Evolutionary conservation across 441 rosid species (phyloP).

Genomic region (Eruca vesicaria): DNA sequence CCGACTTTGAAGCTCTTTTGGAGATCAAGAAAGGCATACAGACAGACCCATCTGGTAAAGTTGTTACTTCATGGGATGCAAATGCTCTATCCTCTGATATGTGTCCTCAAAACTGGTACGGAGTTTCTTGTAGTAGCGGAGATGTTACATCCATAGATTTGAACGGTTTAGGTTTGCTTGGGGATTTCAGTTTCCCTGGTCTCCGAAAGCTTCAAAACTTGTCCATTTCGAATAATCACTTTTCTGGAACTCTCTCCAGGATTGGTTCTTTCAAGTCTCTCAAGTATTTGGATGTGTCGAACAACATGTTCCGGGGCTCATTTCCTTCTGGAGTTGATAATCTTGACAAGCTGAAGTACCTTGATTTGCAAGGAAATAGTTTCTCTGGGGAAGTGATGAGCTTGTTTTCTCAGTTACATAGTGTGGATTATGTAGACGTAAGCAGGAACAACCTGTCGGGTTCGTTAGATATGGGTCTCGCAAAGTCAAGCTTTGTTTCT

Average conservation of each 20-base stretch:
- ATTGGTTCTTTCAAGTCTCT: constrained; percentile 56
- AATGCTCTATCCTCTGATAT: constrained; percentile 59
- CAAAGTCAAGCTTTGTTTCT: constrained; percentile 59
- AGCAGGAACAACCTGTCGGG: constrained; percentile 73
- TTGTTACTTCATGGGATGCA: constrained; percentile 69
- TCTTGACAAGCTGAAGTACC: constrained; percentile 52
- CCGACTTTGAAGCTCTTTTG: constrained; percentile 79
- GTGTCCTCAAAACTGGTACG: constrained; percentile 77
- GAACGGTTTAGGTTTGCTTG: constrained; percentile 59
- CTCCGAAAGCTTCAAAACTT: constrained; percentile 63
- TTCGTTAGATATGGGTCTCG: constrained; percentile 70
- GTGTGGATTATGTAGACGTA: constrained; percentile 54
- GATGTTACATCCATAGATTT: constrained; percentile 61
- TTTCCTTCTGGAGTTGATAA: constrained; percentile 49
- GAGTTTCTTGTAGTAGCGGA: constrained; percentile 60
- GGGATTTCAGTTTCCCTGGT: constrained; percentile 66
- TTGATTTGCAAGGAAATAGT: constrained; percentile 63
- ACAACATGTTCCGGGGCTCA: constrained; percentile 56
- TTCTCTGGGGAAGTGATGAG: constrained; percentile 72
- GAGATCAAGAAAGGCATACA: constrained; percentile 75
- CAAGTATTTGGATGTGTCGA: constrained; percentile 55
- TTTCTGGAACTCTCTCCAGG: constrained; percentile 63
- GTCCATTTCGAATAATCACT: constrained; percentile 60
- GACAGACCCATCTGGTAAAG: constrained; percentile 56
- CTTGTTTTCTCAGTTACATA: constrained; percentile 52